Base-by-base conservation (phyloP, 257 asterid genomes). In the Nicotiana tabacum region DNA sequence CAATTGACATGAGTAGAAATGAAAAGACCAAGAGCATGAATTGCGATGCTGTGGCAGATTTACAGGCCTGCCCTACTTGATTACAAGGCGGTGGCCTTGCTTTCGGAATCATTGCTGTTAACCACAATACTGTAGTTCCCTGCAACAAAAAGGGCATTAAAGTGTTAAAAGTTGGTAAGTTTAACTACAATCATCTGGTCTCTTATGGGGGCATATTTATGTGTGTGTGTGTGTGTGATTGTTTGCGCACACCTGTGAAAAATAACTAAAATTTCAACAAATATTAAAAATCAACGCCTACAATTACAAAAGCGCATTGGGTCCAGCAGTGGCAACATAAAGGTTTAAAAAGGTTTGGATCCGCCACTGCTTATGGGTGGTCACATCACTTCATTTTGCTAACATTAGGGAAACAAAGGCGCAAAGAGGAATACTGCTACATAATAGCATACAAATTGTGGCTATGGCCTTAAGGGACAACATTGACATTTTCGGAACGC, bases 51-150 rank as follows among this genome's bases (percentile, higher is more conserved):
- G 92, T 68, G 32, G 97, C 86, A 9, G 86, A 82, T 62, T 81
- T 72, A 67, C 97, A 91, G 3, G 77, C 74, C 33, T 77, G 86
- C 48, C 77, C 81, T 72, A 37, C 24, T 56, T 48, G 85, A 39
- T 70, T 77, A 37, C 97, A 93, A 48, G 89, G 78, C 5, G 87
- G 86, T 2, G 95, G 95, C 85, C 92, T 87, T 69, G 89, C 88
- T 61, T 62, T 27, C 7, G 93, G 82, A 27, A 92, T 83, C 88
- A 90, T 86, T 3, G 97, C 90, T 2, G 97, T 93, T 56, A 92
- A 77, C 97, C 97, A 93, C 60, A 92, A 86, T n/a, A 74, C 74
- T 9, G 78, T 17, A 84, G 87, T 88, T 60, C 97, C 97, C 97
- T 93, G 64, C 56, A 2, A 17, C 60, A 66, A 78, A 58, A 35